Conservation (phyloP, 164 flowering plant species). For the Dillenia turbinata region DNA sequence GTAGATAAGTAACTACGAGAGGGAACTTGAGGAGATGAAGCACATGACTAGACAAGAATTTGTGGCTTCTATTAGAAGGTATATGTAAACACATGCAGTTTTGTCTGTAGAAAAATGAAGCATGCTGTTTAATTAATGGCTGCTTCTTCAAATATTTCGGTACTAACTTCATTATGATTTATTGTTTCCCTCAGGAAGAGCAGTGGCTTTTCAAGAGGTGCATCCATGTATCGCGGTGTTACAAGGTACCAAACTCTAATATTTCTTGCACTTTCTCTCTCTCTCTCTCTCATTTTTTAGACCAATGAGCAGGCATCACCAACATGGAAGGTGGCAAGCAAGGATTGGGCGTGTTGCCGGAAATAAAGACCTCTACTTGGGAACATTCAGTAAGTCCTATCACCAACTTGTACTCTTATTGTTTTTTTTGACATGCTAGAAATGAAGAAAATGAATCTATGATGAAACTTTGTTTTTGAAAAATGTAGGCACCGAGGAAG, state of each 20-base stretch:
- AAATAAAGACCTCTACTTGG: constrained; percentile 93
- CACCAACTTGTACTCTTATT: background rate
- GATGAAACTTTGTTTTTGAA: too few species aligned
- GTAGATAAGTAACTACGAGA: constrained; percentile 81
- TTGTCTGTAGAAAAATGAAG: background rate
- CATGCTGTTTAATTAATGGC: background rate
- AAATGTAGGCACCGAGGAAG: constrained; percentile 71
- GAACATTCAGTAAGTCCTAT: constrained; percentile 76
- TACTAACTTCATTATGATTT: background rate
- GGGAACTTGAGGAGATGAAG: constrained; percentile 91
- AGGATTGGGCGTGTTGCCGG: constrained; percentile 96
- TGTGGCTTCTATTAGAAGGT: constrained; percentile 96
- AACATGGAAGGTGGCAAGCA: constrained; percentile 98
- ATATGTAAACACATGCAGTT: too few species aligned
- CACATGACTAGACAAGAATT: constrained; percentile 94
- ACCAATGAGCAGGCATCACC: constrained; percentile 65
- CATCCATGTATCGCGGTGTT: constrained; percentile 93
- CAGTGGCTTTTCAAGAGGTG: constrained; percentile 95
- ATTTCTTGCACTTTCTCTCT: constrained; percentile 3
- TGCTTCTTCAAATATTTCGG: background rate
- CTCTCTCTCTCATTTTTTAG: background rate
- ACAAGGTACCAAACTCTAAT: constrained; percentile 43
- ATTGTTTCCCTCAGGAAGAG: constrained; percentile 53
- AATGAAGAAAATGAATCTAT: too few species aligned
- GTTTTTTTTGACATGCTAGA: too few species aligned